Conservation (phyloP, 164 flowering plant species). For the Annona squamosa region DNA sequence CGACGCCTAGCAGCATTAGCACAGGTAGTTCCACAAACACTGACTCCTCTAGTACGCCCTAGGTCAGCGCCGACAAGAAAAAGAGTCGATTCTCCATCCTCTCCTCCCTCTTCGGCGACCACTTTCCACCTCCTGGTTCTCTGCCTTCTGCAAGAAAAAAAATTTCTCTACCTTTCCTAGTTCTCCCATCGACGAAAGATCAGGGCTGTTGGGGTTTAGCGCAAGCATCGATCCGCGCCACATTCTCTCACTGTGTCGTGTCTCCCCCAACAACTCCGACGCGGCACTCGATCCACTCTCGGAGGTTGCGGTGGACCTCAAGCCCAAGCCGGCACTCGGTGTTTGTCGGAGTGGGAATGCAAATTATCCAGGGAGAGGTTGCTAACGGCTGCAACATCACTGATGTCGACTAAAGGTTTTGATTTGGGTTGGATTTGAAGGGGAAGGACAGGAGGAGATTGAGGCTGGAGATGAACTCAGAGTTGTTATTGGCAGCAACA, state of each 20-base stretch:
- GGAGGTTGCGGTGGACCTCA: constrained; percentile 10
- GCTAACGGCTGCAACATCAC: neutral
- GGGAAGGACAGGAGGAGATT: too few species aligned
- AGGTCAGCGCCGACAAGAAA: too few species aligned
- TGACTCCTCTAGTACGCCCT: too few species aligned
- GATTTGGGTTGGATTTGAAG: too few species aligned
- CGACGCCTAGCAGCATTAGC: too few species aligned
- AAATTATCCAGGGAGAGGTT: constrained; percentile 6
- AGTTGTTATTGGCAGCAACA: too few species aligned
- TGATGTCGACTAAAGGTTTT: constrained; percentile 17
- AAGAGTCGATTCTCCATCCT: too few species aligned
- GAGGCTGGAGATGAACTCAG: too few species aligned
- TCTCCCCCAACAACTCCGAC: constrained; percentile 73
- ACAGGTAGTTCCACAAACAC: too few species aligned
- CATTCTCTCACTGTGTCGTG: constrained; percentile 84
- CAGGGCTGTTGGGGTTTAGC: constrained; percentile 25
- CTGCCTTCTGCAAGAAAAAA: too few species aligned
- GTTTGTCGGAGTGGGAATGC: neutral
- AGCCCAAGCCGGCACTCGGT: neutral
- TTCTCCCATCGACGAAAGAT: constrained; percentile 39
- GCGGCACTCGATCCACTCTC: constrained; percentile 16
- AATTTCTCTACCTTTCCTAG: neutral
- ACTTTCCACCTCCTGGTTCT: too few species aligned
- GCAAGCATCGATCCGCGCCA: constrained; percentile 54
- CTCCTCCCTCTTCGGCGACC: too few species aligned